Base-by-base conservation (phyloP, 495 filamentous ascomycete species). In the Schizothecium vesticola region DNA sequence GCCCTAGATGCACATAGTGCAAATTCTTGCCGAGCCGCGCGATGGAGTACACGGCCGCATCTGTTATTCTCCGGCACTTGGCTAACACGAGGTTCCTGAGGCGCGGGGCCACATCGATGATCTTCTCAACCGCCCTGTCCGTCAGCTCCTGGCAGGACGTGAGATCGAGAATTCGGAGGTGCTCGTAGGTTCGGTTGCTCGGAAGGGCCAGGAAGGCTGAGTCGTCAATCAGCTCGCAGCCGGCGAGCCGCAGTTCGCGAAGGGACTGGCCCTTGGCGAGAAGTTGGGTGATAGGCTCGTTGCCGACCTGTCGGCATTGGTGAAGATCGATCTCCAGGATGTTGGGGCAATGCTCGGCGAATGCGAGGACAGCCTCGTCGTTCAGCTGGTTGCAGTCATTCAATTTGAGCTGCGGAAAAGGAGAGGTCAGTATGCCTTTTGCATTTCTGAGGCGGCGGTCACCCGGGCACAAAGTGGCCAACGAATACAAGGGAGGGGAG, bases 251-350 rank as follows among this genome's bases (percentile, higher is more conserved):
- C 13, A 99, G 82, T 79, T 99, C 95, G 59, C 95, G 90, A 1
- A 99, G 87, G 31, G 93, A 88, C 23, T 86, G 87, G 16, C 93
- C 89, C 64, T 90, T 88, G 19, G 84, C 82, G 59, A 98, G 83
- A 22, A 99, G 84, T 16, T 88, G 83, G 0, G 91, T 92, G 56
- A 98, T 84, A 0, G 96, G 90, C 11, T 87, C 84, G 75, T 94
- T 93, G 56, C 90, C 91, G 63, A 98, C 86, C 26, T 86, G 82
- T 29, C 85, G 86, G 81, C 95, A 97, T 73, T 91, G 89, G 71
- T 97, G 91, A 29, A 98, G 87, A 75, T 99, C 96, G 68, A 98
- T 97, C 78, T 99, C 96, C 56, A 99, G 85, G 33, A 99, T 92
- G 62, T 96, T 91, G 8, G 88, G 91, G 77, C 94, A 98, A 76